Percentiles rank a stretch among this genome's conserved stretches.
These are phyloP conservation scores for Miamiensis avidus DNA, from an alignment of 169 alveolate genomes.

Conservation along the genomic window DNA sequence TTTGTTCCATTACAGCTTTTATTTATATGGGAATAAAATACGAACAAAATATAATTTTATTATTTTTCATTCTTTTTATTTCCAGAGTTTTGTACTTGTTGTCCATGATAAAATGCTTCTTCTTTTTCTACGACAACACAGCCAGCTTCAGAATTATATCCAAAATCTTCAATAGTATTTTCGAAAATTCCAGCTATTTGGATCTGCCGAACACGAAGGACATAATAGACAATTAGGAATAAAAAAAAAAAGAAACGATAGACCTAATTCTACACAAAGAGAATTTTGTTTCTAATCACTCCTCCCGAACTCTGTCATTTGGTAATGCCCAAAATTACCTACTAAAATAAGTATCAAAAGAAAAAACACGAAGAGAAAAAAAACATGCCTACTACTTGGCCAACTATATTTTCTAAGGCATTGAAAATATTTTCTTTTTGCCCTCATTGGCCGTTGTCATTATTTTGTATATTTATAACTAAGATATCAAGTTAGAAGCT, in stretches of 20 bases:
- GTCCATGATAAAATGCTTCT: not conserved
- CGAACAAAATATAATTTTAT: not conserved
- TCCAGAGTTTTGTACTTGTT: not conserved
- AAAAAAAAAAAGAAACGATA: not conserved
- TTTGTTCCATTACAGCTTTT: not conserved
- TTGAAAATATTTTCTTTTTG: not conserved
- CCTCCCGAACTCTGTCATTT: not conserved
- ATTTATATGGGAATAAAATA: not conserved
- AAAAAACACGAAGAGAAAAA: not conserved
- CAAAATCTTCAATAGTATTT: not conserved
- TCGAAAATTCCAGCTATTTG: not conserved
- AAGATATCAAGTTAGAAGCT: not conserved
- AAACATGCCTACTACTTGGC: not conserved
- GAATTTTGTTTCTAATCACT: not conserved
- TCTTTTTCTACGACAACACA: not conserved
- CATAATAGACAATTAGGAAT: not conserved
- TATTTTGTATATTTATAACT: not conserved
- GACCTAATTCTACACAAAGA: not conserved
- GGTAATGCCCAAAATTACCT: not conserved
- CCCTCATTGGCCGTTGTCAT: not conserved
- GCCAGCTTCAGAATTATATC: not conserved
- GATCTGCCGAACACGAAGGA: not conserved
- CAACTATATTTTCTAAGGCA: not conserved
- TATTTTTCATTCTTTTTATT: not conserved
- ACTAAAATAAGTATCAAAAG: too few species aligned